phyloP scores from a whole-genome alignment of 768 basidiomycete genomes.

The Boletus sp. region DNA sequence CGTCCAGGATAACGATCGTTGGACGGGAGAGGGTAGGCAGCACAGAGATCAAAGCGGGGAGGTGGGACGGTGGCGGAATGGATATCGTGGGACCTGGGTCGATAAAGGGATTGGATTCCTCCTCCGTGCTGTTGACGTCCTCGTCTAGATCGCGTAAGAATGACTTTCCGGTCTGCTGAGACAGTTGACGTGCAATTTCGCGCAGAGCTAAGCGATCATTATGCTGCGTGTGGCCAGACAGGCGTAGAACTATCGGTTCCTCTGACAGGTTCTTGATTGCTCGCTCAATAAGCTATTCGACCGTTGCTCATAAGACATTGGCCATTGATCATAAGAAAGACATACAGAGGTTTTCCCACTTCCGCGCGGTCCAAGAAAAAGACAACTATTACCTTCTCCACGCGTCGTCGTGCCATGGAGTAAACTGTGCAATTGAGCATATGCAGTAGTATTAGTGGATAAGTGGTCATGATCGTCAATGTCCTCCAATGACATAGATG shows the following conservation, averaged over 20 bases:
- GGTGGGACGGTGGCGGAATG: slow-evolving; percentile 65
- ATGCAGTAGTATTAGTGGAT: slow-evolving; percentile 51
- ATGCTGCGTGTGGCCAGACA: slow-evolving; percentile 83
- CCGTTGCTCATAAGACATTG: slow-evolving; percentile 2
- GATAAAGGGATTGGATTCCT: slow-evolving; percentile 52
- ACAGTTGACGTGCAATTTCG: slow-evolving; percentile 85
- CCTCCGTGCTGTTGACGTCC: slow-evolving; percentile 33
- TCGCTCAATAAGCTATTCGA: slow-evolving; percentile 55
- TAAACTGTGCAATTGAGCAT: slow-evolving; percentile 58
- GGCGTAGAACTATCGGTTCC: slow-evolving; percentile 69
- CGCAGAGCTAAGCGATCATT: slow-evolving; percentile 90
- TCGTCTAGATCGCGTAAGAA: slow-evolving; percentile 41
- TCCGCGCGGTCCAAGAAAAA: slow-evolving; percentile 81
- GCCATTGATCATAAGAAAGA: background rate
- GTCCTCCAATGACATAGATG: slow-evolving; percentile 22
- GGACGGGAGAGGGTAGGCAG: slow-evolving; percentile 80
- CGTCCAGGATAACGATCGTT: slow-evolving; percentile 81
- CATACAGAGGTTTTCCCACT: slow-evolving; percentile 80
- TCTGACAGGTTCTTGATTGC: slow-evolving; percentile 47
- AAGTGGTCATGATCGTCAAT: slow-evolving; percentile 34
- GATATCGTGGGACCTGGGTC: slow-evolving; percentile 36
- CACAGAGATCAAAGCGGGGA: slow-evolving; percentile 71
- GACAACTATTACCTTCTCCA: slow-evolving; percentile 92
- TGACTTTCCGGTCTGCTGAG: slow-evolving; percentile 68
- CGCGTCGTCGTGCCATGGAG: slow-evolving; percentile 71